A percentile compares a stretch with the other conserved stretches of the same genome.
Conservation (phyloP, 140 eudicot species). For the Stevia rebaudiana region DNA sequence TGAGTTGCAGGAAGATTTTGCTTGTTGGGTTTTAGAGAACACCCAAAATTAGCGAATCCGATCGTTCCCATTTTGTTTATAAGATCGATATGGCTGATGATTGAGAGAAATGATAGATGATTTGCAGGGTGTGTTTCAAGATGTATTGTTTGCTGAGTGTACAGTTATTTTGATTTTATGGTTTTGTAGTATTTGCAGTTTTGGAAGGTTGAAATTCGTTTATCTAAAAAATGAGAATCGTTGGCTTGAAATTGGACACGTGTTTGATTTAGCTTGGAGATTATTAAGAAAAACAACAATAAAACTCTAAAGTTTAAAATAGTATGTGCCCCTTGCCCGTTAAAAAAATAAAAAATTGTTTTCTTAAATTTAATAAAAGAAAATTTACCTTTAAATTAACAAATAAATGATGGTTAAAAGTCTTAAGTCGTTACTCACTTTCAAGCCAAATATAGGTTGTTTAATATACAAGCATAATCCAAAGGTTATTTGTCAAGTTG, state of each 20-base stretch:
- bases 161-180: neutral
- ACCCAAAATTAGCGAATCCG: slow-evolving; percentile 26
- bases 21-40: slow-evolving; percentile 31
- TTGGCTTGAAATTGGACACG: slow-evolving; percentile 35
- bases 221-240: slow-evolving; percentile 15
- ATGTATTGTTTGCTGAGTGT: neutral
- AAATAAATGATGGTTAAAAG: too few relatives aligned
- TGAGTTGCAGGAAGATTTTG: slow-evolving; percentile 19
- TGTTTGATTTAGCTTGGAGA: neutral
- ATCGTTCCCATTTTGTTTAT: slow-evolving; percentile 45
- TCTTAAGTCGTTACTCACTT: too few relatives aligned
- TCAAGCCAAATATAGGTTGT: too few relatives aligned
- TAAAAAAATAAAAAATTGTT: too few relatives aligned
- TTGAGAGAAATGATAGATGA: neutral
- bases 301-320: too few relatives aligned
- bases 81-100: slow-evolving; percentile 4
- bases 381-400: too few relatives aligned
- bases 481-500: too few relatives aligned
- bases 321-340: too few relatives aligned
- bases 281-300: neutral
- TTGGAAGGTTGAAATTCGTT: slow-evolving; percentile 19
- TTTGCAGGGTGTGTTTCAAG: neutral
- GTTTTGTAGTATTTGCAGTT: neutral
- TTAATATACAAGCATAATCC: too few relatives aligned
- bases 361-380: too few relatives aligned